phyloP scores from a whole-genome alignment of 75 land plant species.

The Pinus taeda region DNA sequence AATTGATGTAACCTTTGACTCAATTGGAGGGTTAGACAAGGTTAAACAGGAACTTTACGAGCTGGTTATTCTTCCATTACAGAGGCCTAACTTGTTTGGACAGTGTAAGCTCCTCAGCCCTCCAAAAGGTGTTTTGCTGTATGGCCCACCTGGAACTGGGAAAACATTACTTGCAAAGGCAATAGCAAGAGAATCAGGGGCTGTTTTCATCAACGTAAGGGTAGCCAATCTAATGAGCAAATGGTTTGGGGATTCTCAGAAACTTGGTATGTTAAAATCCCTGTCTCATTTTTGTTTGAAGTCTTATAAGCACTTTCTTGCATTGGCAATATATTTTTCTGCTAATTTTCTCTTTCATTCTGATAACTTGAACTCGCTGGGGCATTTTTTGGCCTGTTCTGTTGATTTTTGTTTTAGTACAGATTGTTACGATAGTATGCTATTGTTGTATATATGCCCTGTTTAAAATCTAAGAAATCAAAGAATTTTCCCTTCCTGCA shows the following conservation, averaged over 20 bases:
- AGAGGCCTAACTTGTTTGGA: conserved; percentile 83
- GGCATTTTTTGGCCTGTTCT: too few relatives aligned
- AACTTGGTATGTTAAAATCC: conserved; percentile 62
- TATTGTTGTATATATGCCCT: too few relatives aligned
- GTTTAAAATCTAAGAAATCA: not conserved
- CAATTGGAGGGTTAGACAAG: conserved; percentile 88
- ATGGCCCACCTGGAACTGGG: conserved; percentile 99
- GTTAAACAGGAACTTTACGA: conserved; percentile 80
- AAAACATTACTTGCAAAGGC: conserved; percentile 98
- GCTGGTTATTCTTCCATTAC: conserved; percentile 86
- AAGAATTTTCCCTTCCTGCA: not conserved
- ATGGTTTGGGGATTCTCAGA: conserved; percentile 99
- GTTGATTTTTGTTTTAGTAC: too few relatives aligned
- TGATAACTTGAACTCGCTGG: not conserved
- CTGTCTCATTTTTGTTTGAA: not conserved
- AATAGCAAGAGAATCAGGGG: conserved; percentile 81
- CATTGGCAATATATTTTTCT: not conserved
- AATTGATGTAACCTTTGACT: conserved; percentile 89
- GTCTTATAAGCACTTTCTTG: not conserved
- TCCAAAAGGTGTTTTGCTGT: conserved; percentile 88
- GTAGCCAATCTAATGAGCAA: conserved; percentile 95
- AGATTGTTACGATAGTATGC: too few relatives aligned
- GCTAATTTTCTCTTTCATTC: not conserved
- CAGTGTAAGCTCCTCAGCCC: conserved; percentile 89
- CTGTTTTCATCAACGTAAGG: conserved; percentile 95